Conservation (phyloP, 2,329 filamentous ascomycete genomes). For the Malbranchea zuffiana region DNA sequence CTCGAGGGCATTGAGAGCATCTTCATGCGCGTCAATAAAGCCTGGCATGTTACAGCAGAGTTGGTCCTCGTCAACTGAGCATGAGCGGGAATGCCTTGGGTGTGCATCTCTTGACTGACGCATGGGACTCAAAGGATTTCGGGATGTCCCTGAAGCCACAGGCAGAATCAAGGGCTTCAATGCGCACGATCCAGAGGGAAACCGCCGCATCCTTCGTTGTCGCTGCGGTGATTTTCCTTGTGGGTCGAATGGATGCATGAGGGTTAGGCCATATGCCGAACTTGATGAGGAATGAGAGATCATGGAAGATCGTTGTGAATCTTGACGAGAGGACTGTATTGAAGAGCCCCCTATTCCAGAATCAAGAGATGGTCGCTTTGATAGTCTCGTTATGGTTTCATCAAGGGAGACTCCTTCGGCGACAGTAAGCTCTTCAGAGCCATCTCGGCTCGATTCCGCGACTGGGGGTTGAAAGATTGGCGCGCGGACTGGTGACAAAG, state of each 20-base stretch:
- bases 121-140: too few relatives aligned
- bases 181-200: conserved; percentile 26
- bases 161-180: conserved; percentile 27
- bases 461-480: conserved; percentile 16
- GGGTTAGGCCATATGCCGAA: conserved; percentile 18
- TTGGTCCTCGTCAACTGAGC: conserved; percentile 2
- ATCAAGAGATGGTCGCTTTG: conserved; percentile 17
- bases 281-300: conserved; percentile 18
- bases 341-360: conserved; percentile 17
- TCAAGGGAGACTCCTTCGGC: conserved; percentile 17
- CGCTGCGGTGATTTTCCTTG: conserved; percentile 17
- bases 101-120: too few relatives aligned
- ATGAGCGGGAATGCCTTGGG: conserved; percentile 5
- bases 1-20: conserved; percentile 26
- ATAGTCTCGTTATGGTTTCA: too few relatives aligned
- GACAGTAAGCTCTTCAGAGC: conserved; percentile 8
- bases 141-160: too few relatives aligned
- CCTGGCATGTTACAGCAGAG: conserved; percentile 6
- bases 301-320: conserved; percentile 21
- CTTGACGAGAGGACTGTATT: conserved; percentile 10
- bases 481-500: conserved; percentile 18
- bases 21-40: conserved; percentile 15
- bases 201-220: conserved; percentile 24
- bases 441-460: conserved; percentile 4
- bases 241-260: conserved; percentile 18